Evolutionary conservation across 495 filamentous ascomycete genomes (phyloP), one percentile per base, ranked within the genome.

Genomic region (Penicillium nucicola): DNA sequence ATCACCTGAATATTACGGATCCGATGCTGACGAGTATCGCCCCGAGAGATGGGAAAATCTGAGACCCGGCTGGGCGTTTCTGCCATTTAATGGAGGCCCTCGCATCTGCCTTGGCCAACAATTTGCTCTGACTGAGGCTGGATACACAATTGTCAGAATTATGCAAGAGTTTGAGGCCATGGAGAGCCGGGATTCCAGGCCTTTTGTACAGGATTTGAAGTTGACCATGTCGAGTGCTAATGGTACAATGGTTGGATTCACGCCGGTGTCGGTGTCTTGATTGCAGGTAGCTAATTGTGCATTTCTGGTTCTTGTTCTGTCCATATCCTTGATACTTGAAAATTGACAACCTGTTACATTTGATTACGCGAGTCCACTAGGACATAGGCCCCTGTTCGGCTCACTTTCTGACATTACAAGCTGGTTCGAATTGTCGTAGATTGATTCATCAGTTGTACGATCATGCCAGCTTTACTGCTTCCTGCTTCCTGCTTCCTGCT

Each of bases 41-140:
- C 84, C 84, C 0, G 77, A 77, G 32, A 60, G 84, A 5, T 87
- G 84, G 83, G 76, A 28, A n/a, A 52, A 53, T 9, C 72, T 74
- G 57, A 67, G 69, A 15, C 69, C 72, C 4, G 66, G 63, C 7
- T 83, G 80, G 81, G 67, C 71, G 31, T 84, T 80, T 56, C 58
- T 83, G 13, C 81, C 82, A 0, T 85, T 85, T 56, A 80, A 78
- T 52, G 80, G 82, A n/a, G 81, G 82, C 0, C 78, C 79, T 22
- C 60, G 78, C 7, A 76, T 78, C 18, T 72, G 68, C 36, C 56
- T 72, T 18, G 67, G 66, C 2, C 71, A 73, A 44, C 60, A 84
- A 71, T 82, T 83, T 53, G 82, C 81, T 11, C 64, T 84, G 60
- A 82, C 76, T 0, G 79, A 84, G 60, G 74, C 79, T n/a, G 64